A percentile compares a stretch with the other conserved stretches of the same genome.
Evolutionary conservation across 768 basidiomycete genomes (phyloP).

Genomic region (Chalciporus pseudorubinellus): DNA sequence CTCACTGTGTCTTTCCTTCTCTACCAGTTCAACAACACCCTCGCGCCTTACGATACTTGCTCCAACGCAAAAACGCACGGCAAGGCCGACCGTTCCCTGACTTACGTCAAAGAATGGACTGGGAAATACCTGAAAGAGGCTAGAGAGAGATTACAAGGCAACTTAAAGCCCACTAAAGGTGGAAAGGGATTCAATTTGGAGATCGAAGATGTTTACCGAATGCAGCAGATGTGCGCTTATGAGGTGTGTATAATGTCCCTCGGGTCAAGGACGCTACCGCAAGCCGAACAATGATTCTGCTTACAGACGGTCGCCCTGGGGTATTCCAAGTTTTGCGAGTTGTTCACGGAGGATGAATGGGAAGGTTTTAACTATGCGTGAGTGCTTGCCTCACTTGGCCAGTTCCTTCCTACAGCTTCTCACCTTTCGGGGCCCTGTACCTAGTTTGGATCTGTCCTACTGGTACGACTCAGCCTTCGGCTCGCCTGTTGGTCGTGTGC

Average conservation of each 20-base stretch:
- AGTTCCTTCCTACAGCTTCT: not conserved
- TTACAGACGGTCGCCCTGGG: conserved; percentile 83
- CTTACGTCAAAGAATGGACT: conserved; percentile 66
- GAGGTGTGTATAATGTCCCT: conserved; percentile 47
- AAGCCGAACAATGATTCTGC: not conserved
- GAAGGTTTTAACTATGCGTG: conserved; percentile 87
- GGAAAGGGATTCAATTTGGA: conserved; percentile 54
- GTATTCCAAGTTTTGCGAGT: conserved; percentile 85
- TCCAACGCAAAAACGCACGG: conserved; percentile 49
- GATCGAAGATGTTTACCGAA: conserved; percentile 66
- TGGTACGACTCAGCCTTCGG: conserved; percentile 78
- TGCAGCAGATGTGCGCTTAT: conserved; percentile 85
- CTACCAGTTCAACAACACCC: conserved; percentile 73
- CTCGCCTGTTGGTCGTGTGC: conserved; percentile 71
- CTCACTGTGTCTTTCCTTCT: not conserved
- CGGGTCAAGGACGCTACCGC: no score
- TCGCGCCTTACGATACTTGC: conserved; percentile 84
- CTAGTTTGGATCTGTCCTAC: conserved; percentile 20
- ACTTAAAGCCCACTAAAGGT: conserved; percentile 35
- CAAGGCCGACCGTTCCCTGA: conserved; percentile 56
- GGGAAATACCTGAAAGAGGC: conserved; percentile 70
- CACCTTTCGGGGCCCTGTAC: not conserved
- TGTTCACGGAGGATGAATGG: conserved; percentile 93
- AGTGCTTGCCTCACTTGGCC: conserved; percentile 24
- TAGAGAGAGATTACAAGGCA: conserved; percentile 51